These are phyloP conservation scores for Cryphonectria nitschkei DNA, from an alignment of 2,329 filamentous ascomycete species.

Conservation along the genomic window DNA sequence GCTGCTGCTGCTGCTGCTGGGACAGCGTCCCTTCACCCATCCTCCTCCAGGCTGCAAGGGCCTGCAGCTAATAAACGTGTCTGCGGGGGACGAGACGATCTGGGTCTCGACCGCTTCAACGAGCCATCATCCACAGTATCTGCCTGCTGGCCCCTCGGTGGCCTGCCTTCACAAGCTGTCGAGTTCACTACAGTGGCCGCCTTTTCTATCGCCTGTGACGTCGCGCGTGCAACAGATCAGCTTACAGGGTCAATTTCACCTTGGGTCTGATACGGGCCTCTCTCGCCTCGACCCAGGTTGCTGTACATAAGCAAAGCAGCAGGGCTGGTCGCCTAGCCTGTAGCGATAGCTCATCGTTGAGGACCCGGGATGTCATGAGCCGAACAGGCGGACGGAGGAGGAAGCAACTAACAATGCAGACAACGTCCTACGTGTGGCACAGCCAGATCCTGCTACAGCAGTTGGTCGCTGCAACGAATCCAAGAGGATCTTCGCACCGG, in stretches of 20 bases:
- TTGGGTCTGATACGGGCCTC: conserved; percentile 8
- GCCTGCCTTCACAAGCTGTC: too few species aligned
- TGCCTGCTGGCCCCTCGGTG: background rate
- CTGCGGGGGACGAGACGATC: background rate
- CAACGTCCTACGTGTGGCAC: background rate
- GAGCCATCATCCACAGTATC: background rate
- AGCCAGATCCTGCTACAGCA: background rate
- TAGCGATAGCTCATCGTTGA: background rate
- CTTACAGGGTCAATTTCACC: background rate
- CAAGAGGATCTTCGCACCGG: background rate
- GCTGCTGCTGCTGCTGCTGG: background rate
- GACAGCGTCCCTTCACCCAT: background rate
- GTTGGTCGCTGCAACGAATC: background rate
- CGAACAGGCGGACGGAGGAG: background rate
- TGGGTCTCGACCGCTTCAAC: conserved; percentile 5
- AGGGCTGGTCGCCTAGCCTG: background rate
- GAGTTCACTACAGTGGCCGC: background rate
- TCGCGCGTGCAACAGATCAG: background rate
- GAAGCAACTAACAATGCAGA: background rate
- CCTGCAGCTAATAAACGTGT: conserved; percentile 8
- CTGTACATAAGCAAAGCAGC: background rate
- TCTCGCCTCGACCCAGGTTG: background rate
- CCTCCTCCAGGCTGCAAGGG: background rate
- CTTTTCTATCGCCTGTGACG: background rate
- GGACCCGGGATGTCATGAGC: background rate